Conservation (phyloP, 2,329 filamentous ascomycete genomes). For the Escovopsis sp. region DNA sequence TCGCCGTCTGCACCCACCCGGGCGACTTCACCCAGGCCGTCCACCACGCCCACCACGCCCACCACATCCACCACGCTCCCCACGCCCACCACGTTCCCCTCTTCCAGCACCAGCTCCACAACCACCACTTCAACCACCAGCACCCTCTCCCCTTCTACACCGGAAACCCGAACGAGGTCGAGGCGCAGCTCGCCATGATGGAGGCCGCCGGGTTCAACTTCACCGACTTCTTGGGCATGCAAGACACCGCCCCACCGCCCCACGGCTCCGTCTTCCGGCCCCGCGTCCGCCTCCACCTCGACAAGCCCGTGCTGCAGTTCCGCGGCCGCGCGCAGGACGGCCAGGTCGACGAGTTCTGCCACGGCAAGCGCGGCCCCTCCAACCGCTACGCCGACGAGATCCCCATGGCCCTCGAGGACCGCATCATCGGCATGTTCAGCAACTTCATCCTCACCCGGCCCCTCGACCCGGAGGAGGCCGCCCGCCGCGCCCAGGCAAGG, state of each 20-base stretch:
- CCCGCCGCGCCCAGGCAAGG: conserved; percentile 12
- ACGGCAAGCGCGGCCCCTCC: conserved; percentile 10
- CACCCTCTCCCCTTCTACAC: too few species aligned
- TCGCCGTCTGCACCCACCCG: conserved; percentile 49
- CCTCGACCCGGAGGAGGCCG: conserved; percentile 20
- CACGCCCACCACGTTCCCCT: conserved; percentile 18
- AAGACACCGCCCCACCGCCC: too few species aligned
- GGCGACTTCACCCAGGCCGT: too few species aligned
- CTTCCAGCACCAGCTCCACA: too few species aligned
- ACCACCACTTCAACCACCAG: too few species aligned
- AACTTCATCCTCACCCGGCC: conserved; percentile 52
- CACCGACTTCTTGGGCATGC: too few species aligned
- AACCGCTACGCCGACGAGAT: conserved; percentile 33
- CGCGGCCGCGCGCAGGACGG: conserved; percentile 10
- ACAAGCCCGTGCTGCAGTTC: conserved; percentile 54
- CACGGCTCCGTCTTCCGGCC: conserved; percentile 58
- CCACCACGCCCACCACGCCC: conserved; percentile 35
- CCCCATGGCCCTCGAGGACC: conserved; percentile 34
- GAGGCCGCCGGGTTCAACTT: too few species aligned
- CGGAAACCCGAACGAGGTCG: too few species aligned
- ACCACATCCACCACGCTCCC: conserved; percentile 27
- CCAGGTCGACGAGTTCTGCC: conserved; percentile 1
- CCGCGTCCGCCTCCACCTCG: conserved; percentile 52
- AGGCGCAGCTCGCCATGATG: too few species aligned
- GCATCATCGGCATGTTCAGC: conserved; percentile 39